Conservation (phyloP, 805 yeast genomes). For the Barnettozyma siamensis region DNA sequence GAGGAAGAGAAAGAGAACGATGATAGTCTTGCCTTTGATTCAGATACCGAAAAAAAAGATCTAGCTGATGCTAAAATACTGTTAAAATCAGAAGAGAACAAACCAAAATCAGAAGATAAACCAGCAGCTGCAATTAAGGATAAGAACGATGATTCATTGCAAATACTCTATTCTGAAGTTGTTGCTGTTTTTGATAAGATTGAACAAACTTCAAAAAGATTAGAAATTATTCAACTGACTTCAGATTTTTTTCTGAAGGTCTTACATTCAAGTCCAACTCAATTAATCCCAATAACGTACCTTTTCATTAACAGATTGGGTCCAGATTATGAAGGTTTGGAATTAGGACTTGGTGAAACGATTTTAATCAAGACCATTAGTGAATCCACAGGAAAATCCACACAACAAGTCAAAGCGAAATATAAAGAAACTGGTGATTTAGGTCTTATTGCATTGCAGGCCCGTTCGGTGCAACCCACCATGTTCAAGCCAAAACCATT, state of each 20-base stretch:
- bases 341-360: slow-evolving; percentile 90
- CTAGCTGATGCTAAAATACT: slow-evolving; percentile 18
- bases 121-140: slow-evolving; percentile 1
- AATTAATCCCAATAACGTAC: slow-evolving; percentile 68
- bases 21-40: slow-evolving; percentile 19
- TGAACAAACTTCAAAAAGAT: slow-evolving; percentile 75
- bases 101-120: not conserved
- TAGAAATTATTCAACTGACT: slow-evolving; percentile 72
- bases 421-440: slow-evolving; percentile 82
- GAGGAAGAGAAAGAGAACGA: slow-evolving; percentile 9
- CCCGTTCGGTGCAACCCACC: slow-evolving; percentile 80
- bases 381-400: slow-evolving; percentile 81
- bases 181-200: slow-evolving; percentile 69
- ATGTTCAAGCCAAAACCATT: slow-evolving; percentile 90
- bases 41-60: slow-evolving; percentile 22
- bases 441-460: slow-evolving; percentile 80
- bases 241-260: slow-evolving; percentile 68
- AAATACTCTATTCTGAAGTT: slow-evolving; percentile 33
- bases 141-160: slow-evolving; percentile 3
- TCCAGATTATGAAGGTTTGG: slow-evolving; percentile 94
- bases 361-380: slow-evolving; percentile 81
- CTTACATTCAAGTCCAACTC: slow-evolving; percentile 45
- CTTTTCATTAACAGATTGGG: slow-evolving; percentile 84
- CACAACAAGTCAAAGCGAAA: slow-evolving; percentile 64
- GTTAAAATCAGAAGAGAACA: not conserved